phyloP scores from a whole-genome alignment of 2,329 filamentous ascomycete genomes.

The Aspergillus costaricaensis region DNA sequence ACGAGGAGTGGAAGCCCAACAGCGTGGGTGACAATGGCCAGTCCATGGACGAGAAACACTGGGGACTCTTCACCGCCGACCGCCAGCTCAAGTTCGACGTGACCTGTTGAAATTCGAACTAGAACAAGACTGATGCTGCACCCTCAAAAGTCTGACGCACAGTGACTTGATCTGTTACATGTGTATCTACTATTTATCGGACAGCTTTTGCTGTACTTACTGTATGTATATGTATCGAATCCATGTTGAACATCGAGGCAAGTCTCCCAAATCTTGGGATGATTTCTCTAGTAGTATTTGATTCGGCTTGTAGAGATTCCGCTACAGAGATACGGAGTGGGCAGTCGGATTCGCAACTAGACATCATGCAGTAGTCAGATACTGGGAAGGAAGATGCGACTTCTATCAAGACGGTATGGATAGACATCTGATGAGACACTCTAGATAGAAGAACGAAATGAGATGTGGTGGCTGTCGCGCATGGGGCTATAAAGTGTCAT shows the following conservation, averaged over 20 bases:
- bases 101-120: slow-evolving; percentile 43
- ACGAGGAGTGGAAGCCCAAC: slow-evolving; percentile 70
- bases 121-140: not conserved
- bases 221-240: not conserved
- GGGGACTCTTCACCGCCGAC: slow-evolving; percentile 67
- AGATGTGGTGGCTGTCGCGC: no score
- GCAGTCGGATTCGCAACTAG: no score
- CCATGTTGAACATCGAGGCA: not conserved
- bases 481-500: not conserved
- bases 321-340: not conserved
- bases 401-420: no score
- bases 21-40: slow-evolving; percentile 65
- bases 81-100: slow-evolving; percentile 60
- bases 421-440: no score
- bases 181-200: slow-evolving; percentile 8
- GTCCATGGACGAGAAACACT: slow-evolving; percentile 65
- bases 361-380: no score
- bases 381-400: no score
- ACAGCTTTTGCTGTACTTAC: not conserved
- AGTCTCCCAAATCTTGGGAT: not conserved
- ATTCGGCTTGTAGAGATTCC: not conserved
- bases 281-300: not conserved
- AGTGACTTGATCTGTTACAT: not conserved
- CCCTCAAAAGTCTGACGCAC: slow-evolving; percentile 5
- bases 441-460: no score